phyloP scores from a whole-genome alignment of 805 yeast species.

The Starmerella sp. region DNA sequence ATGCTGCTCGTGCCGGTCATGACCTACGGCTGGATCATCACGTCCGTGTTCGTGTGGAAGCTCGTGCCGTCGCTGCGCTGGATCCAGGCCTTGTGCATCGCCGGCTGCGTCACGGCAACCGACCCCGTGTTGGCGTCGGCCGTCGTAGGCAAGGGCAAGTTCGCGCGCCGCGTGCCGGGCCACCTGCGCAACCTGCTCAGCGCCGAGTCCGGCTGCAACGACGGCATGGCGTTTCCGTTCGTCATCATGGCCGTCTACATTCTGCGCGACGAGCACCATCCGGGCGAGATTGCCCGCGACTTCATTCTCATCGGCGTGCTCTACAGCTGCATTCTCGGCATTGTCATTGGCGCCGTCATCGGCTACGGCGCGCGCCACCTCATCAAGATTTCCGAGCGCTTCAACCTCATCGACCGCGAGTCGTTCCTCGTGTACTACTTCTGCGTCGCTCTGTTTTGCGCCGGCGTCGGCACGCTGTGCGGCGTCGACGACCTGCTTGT shows the following conservation, averaged over 20 bases:
- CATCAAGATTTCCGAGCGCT: slow-evolving; percentile 60
- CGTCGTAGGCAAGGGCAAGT: slow-evolving; percentile 87
- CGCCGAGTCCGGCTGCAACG: slow-evolving; percentile 86
- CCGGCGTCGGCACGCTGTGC: slow-evolving; percentile 77
- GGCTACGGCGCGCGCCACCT: slow-evolving; percentile 63
- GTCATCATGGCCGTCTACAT: slow-evolving; percentile 57
- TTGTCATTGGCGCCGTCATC: slow-evolving; percentile 56
- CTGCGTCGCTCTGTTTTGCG: slow-evolving; percentile 69
- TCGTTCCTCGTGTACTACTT: slow-evolving; percentile 78
- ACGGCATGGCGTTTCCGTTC: slow-evolving; percentile 94
- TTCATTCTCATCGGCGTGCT: slow-evolving; percentile 69
- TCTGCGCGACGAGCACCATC: slow-evolving; percentile 53
- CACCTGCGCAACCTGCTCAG: slow-evolving; percentile 72
- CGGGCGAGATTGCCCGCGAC: slow-evolving; percentile 59
- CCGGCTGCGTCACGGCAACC: slow-evolving; percentile 89
- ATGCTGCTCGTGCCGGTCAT: slow-evolving; percentile 72
- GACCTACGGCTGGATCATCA: slow-evolving; percentile 81
- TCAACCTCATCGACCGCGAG: slow-evolving; percentile 69
- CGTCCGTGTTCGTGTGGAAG: slow-evolving; percentile 68
- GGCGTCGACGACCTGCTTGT: slow-evolving; percentile 85
- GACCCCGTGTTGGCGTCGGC: slow-evolving; percentile 94
- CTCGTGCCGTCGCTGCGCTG: slow-evolving; percentile 64
- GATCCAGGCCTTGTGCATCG: slow-evolving; percentile 57
- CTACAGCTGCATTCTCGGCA: slow-evolving; percentile 75
- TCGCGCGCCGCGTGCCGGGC: slow-evolving; percentile 86